Conservation (phyloP, 441 rosid species). For the Iberis amara region DNA sequence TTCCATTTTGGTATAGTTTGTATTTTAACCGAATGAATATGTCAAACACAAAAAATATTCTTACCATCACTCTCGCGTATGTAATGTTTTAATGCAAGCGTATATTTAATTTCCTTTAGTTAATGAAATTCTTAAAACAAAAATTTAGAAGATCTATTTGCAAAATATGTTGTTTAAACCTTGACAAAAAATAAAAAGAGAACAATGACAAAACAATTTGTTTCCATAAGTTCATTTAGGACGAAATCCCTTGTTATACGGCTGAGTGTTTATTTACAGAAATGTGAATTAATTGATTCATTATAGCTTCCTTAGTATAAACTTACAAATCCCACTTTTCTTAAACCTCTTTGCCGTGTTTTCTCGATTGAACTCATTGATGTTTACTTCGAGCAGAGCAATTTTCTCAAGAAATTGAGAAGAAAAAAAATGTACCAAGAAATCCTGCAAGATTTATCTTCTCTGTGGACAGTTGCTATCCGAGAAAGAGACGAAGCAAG, state of each 20-base stretch:
- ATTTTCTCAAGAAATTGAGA: background rate
- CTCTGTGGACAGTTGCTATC: background rate
- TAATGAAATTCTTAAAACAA: background rate
- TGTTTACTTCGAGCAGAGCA: background rate
- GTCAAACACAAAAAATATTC: too few relatives aligned
- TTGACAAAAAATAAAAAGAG: background rate
- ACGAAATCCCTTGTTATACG: background rate
- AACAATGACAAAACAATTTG: background rate
- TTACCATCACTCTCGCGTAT: too few relatives aligned
- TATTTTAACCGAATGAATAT: too few relatives aligned
- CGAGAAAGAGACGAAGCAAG: conserved; percentile 23
- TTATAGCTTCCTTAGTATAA: background rate
- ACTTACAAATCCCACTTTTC: background rate
- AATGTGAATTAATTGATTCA: background rate
- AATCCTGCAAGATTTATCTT: background rate
- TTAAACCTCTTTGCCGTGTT: background rate
- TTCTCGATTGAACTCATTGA: too few relatives aligned
- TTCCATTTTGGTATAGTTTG: too few relatives aligned
- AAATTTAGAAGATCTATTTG: background rate
- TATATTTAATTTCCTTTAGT: conserved; percentile 2
- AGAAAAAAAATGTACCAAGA: conserved; percentile 6
- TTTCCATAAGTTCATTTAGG: conserved; percentile 1
- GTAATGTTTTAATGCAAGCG: background rate
- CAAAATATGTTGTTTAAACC: background rate
- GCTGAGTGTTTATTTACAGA: background rate